Evolutionary conservation across 2,329 filamentous ascomycete genomes (phyloP), one percentile per base, ranked within the genome.

Genomic region (Xenosphaeropsis pyriputrescens): DNA sequence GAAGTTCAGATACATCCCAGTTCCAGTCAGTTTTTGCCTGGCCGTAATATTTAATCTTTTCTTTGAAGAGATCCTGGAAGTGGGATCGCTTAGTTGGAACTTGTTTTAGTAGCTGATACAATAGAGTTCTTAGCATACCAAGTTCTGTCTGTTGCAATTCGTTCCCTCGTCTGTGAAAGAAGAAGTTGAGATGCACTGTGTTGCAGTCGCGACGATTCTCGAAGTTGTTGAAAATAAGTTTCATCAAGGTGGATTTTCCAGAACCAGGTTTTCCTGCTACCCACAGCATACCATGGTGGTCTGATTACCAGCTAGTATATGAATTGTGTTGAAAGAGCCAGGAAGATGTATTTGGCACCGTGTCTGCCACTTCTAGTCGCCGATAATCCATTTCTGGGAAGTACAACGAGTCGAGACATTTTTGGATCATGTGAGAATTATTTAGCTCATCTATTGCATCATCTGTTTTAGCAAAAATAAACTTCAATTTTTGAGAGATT

Each of bases 191-290:
- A 5, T 50, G 35, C 5, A 56, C 29, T 6, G 6, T 33, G 18
- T 6, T 17, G 18, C 5, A 8, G 5, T 19, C 18, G 5, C 15
- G 4, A 7, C 2, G 17, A 16, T 26, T 32, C 4, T 40, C 30
- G 32, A 50, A 42, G 22, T 53, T 52, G 9, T 57, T 43, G 11
- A 62, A 47, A 2, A 60, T 19, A 41, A 53, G 50, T 26, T 47
- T 48, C 35, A 64, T 46, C 22, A 63, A 39, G 2, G 58, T 63
- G 1, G 55, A n/a, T n/a, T n/a, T n/a, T n/a, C n/a, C n/a, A n/a
- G n/a, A 53, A 5, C 59, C 59, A 3, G 60, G 58, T 18, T 62
- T 59, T 2, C 60, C 60, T 18, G 12, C 16, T 13, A 34, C 13
- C 32, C 32, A 34, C 5, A 34, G 18, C 12, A 34, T 6, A 13